Evolutionary conservation across 305 asterid genomes (phyloP).

Genomic region (Petunia hybrid): DNA sequence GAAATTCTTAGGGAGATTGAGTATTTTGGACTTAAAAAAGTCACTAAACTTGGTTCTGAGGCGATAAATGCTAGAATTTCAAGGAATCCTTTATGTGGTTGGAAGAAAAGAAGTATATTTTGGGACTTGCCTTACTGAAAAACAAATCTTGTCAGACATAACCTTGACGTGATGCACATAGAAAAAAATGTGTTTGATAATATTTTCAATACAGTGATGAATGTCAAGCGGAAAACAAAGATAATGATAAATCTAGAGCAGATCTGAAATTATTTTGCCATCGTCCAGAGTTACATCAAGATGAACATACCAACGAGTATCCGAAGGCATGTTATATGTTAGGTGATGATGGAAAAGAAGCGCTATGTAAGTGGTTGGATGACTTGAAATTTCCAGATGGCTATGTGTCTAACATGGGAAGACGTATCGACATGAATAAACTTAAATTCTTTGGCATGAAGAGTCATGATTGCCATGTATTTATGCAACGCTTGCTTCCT

Average conservation of each 20-base stretch:
- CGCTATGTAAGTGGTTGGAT: background rate
- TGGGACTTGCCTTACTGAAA: too few relatives aligned
- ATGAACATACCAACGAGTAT: background rate
- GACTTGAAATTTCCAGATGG: background rate
- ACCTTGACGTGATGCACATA: too few relatives aligned
- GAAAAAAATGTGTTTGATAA: too few relatives aligned
- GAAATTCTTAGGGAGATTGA: background rate
- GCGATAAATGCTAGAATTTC: background rate
- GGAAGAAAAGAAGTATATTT: background rate
- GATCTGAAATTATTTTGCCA: background rate
- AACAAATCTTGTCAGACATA: too few relatives aligned
- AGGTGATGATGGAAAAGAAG: background rate
- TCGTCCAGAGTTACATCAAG: background rate
- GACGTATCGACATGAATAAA: background rate
- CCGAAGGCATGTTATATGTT: too few relatives aligned
- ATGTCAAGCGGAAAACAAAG: background rate
- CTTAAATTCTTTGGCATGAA: too few relatives aligned
- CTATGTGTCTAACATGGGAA: slow-evolving; percentile 13
- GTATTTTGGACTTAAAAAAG: background rate
- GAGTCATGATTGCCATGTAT: background rate
- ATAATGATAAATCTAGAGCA: background rate
- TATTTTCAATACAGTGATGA: too few relatives aligned
- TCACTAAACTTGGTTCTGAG: background rate
- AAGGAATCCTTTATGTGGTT: background rate
- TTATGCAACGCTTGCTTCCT: background rate